These are phyloP conservation scores for Hypsizygus marmoreus DNA, from an alignment of 768 basidiomycete species.

Conservation along the genomic window DNA sequence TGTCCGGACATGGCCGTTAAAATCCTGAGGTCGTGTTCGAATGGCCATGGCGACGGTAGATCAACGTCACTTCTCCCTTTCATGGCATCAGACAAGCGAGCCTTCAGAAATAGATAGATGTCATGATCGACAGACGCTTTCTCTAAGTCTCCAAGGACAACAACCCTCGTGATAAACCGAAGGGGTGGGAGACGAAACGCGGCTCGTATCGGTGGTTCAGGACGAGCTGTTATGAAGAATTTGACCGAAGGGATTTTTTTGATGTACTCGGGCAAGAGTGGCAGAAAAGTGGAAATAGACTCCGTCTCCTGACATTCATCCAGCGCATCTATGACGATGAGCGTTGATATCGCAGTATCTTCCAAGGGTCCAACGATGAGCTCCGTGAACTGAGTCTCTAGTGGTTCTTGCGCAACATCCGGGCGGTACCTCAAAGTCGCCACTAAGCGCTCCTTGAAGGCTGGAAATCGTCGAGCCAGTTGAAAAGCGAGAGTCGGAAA, in stretches of 20 bases:
- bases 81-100: not conserved
- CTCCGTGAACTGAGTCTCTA: not conserved
- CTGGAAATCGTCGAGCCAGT: slow-evolving; percentile 1
- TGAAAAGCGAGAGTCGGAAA: slow-evolving; percentile 5
- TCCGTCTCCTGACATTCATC: slow-evolving; percentile 1
- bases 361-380: slow-evolving; percentile 1
- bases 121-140: not conserved
- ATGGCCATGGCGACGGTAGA: not conserved
- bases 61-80: not conserved
- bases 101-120: not conserved
- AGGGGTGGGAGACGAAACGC: not conserved
- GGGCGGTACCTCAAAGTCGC: not conserved
- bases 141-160: not conserved
- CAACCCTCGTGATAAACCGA: not conserved
- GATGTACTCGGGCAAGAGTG: not conserved
- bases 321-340: slow-evolving; percentile 8
- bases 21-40: not conserved
- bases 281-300: not conserved
- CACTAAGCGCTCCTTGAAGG: not conserved
- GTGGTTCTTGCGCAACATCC: not conserved
- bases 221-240: slow-evolving; percentile 1
- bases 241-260: not conserved
- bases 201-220: not conserved
- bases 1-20: not conserved
- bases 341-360: not conserved